Percentiles rank a stretch among this genome's conserved stretches.
Conservation (phyloP, 139 green algal genomes). For the Haematococcus sp. region DNA sequence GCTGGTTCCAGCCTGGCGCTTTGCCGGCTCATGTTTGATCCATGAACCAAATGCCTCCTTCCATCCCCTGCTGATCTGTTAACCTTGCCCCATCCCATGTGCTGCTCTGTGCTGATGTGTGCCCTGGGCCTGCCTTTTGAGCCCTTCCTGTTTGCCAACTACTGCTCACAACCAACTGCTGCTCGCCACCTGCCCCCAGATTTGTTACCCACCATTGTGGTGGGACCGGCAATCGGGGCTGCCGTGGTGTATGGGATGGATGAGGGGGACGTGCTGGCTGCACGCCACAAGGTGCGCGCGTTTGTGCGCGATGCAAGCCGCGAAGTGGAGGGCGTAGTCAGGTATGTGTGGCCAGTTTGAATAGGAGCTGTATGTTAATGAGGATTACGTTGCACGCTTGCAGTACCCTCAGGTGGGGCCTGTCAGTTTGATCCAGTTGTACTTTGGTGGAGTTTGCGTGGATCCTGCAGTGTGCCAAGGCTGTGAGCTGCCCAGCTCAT, state of each 20-base stretch:
- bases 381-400: no score
- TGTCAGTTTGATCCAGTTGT: no score
- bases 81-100: no score
- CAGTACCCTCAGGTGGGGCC: no score
- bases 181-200: constrained; percentile 13
- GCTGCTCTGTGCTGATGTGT: no score
- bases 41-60: background rate
- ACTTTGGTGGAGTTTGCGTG: no score
- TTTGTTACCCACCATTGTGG: constrained; percentile 30
- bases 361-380: no score
- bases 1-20: background rate
- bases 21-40: background rate
- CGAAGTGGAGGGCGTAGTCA: constrained; percentile 3
- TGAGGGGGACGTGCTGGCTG: constrained; percentile 28
- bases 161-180: no score
- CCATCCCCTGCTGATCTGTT: no score
- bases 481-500: no score
- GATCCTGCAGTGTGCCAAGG: no score
- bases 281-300: constrained; percentile 18
- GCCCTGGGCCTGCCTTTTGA: background rate
- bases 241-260: constrained; percentile 40
- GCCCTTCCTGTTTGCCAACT: background rate
- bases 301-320: constrained; percentile 10
- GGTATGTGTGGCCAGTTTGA: background rate
- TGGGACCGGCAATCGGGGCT: constrained; percentile 34